Conservation (phyloP, 2,329 filamentous ascomycete genomes). For the Ceratocystis cacaofunesta region DNA sequence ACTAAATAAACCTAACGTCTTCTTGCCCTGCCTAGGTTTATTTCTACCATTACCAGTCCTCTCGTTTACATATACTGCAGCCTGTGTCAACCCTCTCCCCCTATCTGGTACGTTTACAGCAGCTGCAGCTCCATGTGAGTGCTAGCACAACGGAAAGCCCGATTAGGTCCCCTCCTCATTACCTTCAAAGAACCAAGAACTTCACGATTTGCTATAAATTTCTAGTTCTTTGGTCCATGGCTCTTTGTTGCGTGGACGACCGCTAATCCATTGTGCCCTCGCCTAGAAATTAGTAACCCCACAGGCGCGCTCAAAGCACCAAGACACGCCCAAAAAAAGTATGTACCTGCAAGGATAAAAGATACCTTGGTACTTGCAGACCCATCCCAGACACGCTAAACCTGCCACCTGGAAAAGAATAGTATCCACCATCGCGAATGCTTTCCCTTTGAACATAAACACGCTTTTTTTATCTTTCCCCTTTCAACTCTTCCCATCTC, state of each 20-base stretch:
- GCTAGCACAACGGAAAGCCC: background rate
- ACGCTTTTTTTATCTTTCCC: constrained; percentile 9
- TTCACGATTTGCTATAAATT: no score
- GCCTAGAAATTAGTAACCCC: constrained; percentile 1
- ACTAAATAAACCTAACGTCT: constrained; percentile 2
- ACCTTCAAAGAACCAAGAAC: background rate
- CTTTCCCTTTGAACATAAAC: constrained; percentile 17
- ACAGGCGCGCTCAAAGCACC: constrained; percentile 13
- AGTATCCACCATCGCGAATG: constrained; percentile 17
- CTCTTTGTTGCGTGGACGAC: background rate
- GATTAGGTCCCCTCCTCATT: background rate
- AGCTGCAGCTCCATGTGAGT: background rate
- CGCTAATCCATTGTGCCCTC: background rate
- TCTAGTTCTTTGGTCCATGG: background rate
- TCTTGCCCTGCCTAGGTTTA: background rate
- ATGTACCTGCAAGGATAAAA: constrained; percentile 20
- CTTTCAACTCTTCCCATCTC: constrained; percentile 7
- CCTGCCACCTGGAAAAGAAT: constrained; percentile 6
- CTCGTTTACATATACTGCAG: background rate
- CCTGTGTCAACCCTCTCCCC: background rate
- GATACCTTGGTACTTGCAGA: constrained; percentile 13
- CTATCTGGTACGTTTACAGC: background rate
- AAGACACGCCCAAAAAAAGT: constrained; percentile 19
- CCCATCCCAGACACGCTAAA: constrained; percentile 15
- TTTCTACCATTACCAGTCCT: background rate